Evolutionary conservation across 2,329 filamentous ascomycete species (phyloP), one percentile per base, ranked within the genome.

Genomic region (Alternaria ventricosa): DNA sequence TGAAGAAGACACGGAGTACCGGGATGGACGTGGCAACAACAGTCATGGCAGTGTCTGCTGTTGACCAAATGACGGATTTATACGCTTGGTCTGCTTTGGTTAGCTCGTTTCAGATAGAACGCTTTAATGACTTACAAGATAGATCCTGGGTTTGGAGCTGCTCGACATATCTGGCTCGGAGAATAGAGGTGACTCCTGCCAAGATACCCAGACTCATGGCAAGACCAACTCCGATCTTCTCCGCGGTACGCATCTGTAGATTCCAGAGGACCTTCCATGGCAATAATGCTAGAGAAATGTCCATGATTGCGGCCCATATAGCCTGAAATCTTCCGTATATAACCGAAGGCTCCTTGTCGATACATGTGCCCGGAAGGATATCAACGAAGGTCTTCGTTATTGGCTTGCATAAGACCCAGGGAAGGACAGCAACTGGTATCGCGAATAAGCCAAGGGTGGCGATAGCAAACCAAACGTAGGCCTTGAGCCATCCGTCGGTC

Each of bases 141-240:
- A 60, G 20, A 36, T 60, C 57, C 23, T 46, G 49, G 13, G 43
- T 54, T n/a, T 51, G 25, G 13, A 60, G 15, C 11, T 33, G 22
- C 12, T 60, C 57, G 20, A 60, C 23, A 20, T 60, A 60, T 55
- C 27, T 28, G 7, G 27, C 57, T 46, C 57, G 25, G 11, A 60
- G 47, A 15, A 60, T 60, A 10, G 57, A 41, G 0, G 57, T 55
- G 18, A 43, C 36, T 45, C 57, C 57, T 28, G 57, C 57, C 22
- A 67, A 54, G 25, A 67, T 22, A 15, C 64, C 64, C 33, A 67
- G 20, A 30, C 64, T 67, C 64, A 67, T 67, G 6, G 64, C 62
- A 9, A 65, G 18, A 22, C 62, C 51, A 44, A 65, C 64, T 54
- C 64, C 64, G 18, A 67, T 60, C 45, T 67, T 67, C 56, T 67